Evolutionary conservation across 2,329 filamentous ascomycete genomes (phyloP).

Genomic region (Ophiostoma tasmaniense): DNA sequence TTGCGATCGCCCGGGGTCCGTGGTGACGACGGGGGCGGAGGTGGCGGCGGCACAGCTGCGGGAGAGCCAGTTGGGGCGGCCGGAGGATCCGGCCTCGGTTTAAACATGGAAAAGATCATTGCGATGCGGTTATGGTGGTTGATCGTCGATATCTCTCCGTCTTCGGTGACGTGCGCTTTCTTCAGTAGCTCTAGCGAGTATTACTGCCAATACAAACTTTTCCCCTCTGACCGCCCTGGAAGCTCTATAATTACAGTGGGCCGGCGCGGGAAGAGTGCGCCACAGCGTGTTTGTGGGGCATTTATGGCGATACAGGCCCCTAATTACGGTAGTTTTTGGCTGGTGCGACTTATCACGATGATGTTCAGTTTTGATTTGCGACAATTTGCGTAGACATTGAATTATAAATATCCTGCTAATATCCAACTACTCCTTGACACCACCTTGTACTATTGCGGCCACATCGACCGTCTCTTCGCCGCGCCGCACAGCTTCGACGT

Average conservation of each 20-base stretch:
- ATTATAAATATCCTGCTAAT: neutral
- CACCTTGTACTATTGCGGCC: slow-evolving; percentile 15
- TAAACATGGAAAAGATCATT: slow-evolving; percentile 10
- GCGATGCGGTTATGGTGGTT: neutral
- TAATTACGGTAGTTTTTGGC: neutral
- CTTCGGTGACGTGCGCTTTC: neutral
- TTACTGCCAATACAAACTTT: neutral
- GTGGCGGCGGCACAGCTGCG: neutral
- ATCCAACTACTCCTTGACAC: neutral
- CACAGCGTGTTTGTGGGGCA: neutral
- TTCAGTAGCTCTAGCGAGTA: neutral
- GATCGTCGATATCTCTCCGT: neutral
- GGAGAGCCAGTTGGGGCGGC: neutral
- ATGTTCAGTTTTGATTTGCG: neutral
- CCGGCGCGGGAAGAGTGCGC: neutral
- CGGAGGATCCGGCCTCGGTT: neutral
- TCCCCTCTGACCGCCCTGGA: slow-evolving; percentile 1
- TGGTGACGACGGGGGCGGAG: neutral
- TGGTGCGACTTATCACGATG: neutral
- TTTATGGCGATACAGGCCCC: neutral
- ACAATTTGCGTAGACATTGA: neutral
- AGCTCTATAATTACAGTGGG: neutral
- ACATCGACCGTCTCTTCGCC: slow-evolving; percentile 23
- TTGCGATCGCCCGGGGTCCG: slow-evolving; percentile 6
- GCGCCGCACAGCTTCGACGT: slow-evolving; percentile 24